Conservation (phyloP, 1,139 yeast species). For the Wickerhamomyces sp. region DNA sequence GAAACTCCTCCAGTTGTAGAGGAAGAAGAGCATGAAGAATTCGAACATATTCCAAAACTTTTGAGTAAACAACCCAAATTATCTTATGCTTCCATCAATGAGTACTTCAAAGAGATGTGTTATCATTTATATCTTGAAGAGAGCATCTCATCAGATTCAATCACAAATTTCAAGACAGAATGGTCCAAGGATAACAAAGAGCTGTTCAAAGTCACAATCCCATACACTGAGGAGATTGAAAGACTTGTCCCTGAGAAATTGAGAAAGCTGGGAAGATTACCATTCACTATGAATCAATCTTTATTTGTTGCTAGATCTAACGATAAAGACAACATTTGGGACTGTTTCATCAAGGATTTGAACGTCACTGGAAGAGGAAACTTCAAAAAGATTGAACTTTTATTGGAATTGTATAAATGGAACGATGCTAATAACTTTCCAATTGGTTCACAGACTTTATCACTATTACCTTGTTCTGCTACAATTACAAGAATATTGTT, state of each 20-base stretch:
- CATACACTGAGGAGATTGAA: constrained; percentile 28
- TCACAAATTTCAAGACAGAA: constrained; percentile 44
- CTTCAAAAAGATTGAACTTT: constrained; percentile 34
- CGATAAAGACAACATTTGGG: constrained; percentile 39
- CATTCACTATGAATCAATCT: constrained; percentile 39
- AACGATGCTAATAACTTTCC: constrained; percentile 45
- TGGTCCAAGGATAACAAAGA: constrained; percentile 47
- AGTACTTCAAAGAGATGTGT: constrained; percentile 57
- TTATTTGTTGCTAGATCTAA: constrained; percentile 34
- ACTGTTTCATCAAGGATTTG: constrained; percentile 36
- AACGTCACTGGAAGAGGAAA: constrained; percentile 27
- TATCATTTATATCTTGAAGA: constrained; percentile 61
- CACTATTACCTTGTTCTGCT: constrained; percentile 56
- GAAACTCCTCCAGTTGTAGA: constrained; percentile 3
- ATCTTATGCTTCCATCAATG: constrained; percentile 41
- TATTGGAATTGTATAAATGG: constrained; percentile 55
- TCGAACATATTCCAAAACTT: constrained; percentile 26
- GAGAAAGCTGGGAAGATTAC: constrained; percentile 33
- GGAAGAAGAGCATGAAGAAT: constrained; percentile 26
- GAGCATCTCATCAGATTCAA: constrained; percentile 38
- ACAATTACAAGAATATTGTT: constrained; percentile 57
- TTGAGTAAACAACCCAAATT: constrained; percentile 35
- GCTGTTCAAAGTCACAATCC: constrained; percentile 26
- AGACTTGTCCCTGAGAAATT: constrained; percentile 32
- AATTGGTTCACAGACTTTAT: constrained; percentile 30